phyloP scores from a whole-genome alignment of 495 filamentous ascomycete species.

The Margaritispora aquatica region DNA sequence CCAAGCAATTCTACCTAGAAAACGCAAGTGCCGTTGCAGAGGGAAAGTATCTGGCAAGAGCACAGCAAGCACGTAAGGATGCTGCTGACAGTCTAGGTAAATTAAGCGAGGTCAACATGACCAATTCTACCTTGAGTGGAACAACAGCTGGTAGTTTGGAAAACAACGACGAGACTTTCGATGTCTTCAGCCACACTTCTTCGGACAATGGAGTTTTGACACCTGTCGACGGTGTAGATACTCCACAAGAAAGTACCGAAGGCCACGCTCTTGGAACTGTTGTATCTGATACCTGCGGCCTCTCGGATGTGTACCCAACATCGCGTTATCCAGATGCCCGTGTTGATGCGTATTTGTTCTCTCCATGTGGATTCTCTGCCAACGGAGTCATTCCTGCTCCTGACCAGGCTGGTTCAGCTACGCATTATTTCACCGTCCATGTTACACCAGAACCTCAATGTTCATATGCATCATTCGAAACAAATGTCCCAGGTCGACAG shows the following conservation, averaged over 20 bases:
- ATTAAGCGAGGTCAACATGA: slow-evolving; percentile 35
- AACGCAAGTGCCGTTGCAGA: slow-evolving; percentile 87
- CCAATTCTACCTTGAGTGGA: slow-evolving; percentile 24
- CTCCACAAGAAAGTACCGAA: slow-evolving; percentile 79
- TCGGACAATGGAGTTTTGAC: slow-evolving; percentile 59
- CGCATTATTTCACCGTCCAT: slow-evolving; percentile 98
- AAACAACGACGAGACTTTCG: slow-evolving; percentile 54
- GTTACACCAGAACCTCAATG: slow-evolving; percentile 97
- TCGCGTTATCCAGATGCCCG: slow-evolving; percentile 86
- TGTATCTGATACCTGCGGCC: slow-evolving; percentile 84
- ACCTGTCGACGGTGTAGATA: slow-evolving; percentile 46
- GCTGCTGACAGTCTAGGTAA: slow-evolving; percentile 46
- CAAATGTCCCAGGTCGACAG: slow-evolving; percentile 90
- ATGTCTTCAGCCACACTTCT: slow-evolving; percentile 72
- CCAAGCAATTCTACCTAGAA: slow-evolving; percentile 94
- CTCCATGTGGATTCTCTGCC: slow-evolving; percentile 95
- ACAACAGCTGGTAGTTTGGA: slow-evolving; percentile 28
- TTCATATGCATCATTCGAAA: slow-evolving; percentile 99
- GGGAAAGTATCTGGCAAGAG: slow-evolving; percentile 60
- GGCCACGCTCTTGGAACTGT: slow-evolving; percentile 91
- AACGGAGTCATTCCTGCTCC: slow-evolving; percentile 93
- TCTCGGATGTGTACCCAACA: slow-evolving; percentile 83
- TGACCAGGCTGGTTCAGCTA: slow-evolving; percentile 47
- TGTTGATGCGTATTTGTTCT: slow-evolving; percentile 95
- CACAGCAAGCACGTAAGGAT: slow-evolving; percentile 47